Conservation (phyloP, 2,329 filamentous ascomycete genomes). For the Diplodia seriata region DNA sequence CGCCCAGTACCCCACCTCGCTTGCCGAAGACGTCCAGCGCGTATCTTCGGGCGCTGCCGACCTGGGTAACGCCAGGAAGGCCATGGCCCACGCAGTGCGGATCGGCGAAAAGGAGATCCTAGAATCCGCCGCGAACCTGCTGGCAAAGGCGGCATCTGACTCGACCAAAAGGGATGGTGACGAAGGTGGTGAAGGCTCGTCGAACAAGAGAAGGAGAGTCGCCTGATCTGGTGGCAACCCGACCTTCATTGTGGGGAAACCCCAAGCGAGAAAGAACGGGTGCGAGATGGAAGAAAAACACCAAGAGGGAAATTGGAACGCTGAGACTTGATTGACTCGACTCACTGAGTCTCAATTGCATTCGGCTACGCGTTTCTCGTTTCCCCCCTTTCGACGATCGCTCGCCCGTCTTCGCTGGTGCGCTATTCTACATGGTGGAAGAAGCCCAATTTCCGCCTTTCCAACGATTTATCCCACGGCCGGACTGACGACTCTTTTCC, state of each 20-base stretch:
- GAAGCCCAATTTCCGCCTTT: conserved; percentile 3
- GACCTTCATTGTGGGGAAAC: background rate
- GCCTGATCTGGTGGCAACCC: conserved; percentile 5
- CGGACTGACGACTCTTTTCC: background rate
- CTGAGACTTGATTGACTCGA: background rate
- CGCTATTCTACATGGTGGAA: conserved; percentile 27
- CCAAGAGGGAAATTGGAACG: background rate
- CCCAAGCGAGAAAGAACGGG: background rate
- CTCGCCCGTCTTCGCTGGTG: background rate
- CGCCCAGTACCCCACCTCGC: conserved; percentile 60
- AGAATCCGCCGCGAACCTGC: conserved; percentile 56
- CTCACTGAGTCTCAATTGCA: conserved; percentile 10
- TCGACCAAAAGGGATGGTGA: conserved; percentile 31
- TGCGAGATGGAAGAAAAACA: background rate
- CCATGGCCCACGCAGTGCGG: conserved; percentile 72
- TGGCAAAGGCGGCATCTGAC: conserved; percentile 40
- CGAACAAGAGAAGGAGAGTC: conserved; percentile 32
- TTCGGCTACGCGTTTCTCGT: conserved; percentile 11
- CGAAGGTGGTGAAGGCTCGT: conserved; percentile 12
- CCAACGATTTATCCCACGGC: conserved; percentile 1
- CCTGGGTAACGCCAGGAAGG: conserved; percentile 37
- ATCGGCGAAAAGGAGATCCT: conserved; percentile 75
- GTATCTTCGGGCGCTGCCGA: conserved; percentile 22
- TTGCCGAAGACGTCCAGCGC: conserved; percentile 55
- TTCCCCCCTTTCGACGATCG: background rate